Evolutionary conservation across 2,329 filamentous ascomycete genomes (phyloP), one percentile per base, ranked within the genome.

Genomic region (Pezicula carpinea): DNA sequence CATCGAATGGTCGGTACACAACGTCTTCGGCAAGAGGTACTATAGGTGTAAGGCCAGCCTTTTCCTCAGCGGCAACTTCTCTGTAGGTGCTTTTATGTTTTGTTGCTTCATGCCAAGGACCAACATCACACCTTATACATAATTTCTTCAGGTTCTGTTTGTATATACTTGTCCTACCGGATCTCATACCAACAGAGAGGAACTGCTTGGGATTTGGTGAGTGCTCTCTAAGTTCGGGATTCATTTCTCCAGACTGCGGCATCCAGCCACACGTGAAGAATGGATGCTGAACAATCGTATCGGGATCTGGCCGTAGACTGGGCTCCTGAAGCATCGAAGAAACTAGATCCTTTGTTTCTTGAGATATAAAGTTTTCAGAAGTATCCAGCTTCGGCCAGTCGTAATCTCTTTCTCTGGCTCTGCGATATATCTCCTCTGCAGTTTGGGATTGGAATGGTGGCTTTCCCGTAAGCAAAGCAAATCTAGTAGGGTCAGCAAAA

Each of bases 381-480:
- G 77, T 79, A 46, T 83, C 80, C 21, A 80, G 67, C 48, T 79
- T 77, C 13, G 87, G 87, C 87, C 87, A 92, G 60, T 87, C 83
- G 64, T 91, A 92, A 60, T 90, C 86, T 56, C 85, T 76, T 47
- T 84, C 79, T 58, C 75, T 70, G 46, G 81, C 85, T 66, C 77
- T 81, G 66, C 74, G 80, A 68, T 93, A 93, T 51, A 93, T 93
- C 62, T 92, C 87, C 63, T 93, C 87, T 15, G 87, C 87, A 34
- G 87, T 92, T 11, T 85, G 83, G 11, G 93, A 95, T 68, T 99
- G 93, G 66, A 99, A 99, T 0, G 93, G 93, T 1, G 93, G 92
- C 60, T 92, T 95, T 17, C 93, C 95, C 6, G 93, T 93, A 39
- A 97, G 85, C 81, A 99, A 92, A 41, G 93, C 95, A 69, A 95